Base-by-base conservation (phyloP, 495 filamentous ascomycete species). In the Hypoxylon subgilvum region DNA sequence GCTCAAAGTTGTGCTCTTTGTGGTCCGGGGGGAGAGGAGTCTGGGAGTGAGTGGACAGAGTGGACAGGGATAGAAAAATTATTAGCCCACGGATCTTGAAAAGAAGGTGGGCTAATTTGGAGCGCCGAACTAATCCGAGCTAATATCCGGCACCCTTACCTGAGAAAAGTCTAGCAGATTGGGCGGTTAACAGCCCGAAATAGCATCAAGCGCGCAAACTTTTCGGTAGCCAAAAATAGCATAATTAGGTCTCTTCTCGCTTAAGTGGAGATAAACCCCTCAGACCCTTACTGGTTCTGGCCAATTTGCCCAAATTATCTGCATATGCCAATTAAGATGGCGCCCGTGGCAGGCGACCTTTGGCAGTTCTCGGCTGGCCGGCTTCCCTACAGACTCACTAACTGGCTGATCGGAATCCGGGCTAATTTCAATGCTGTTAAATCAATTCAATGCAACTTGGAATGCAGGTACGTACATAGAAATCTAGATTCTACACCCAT, bases 121-220 rank as follows among this genome's bases (percentile, higher is more conserved):
- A n/a, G 22, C 17, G 12, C 47, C 13, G 7, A n/a, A 36, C 22
- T 17, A 43, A 50, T 49, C 38, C 25, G 60, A 47, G 49, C 19
- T 63, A 61, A 52, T n/a, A n/a, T 55, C 36, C 1, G 13, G 12
- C 25, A 23, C 34, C 38, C 6, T 36, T 22, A 6, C 19, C 14
- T 39, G 6, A 14, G n/a, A n/a, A n/a, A n/a, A n/a, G n/a, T n/a
- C n/a, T n/a, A n/a, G 19, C 27, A 28, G 25, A 14, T 32, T 22
- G 43, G 49, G 61, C 55, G 61, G 44, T 56, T 65, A 60, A 22
- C 38, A 22, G 28, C 56, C 40, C 18, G 23, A 65, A 65, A 65
- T 65, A 65, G 62, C 51, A 65, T 48, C 62, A 65, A 61, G 62
- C 62, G 62, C 62, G 56, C 32, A 35, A 22, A 9, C 40, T 8